phyloP scores from a whole-genome alignment of 1,284 basidiomycete genomes.

The Lentinula novae-zelandiae region DNA sequence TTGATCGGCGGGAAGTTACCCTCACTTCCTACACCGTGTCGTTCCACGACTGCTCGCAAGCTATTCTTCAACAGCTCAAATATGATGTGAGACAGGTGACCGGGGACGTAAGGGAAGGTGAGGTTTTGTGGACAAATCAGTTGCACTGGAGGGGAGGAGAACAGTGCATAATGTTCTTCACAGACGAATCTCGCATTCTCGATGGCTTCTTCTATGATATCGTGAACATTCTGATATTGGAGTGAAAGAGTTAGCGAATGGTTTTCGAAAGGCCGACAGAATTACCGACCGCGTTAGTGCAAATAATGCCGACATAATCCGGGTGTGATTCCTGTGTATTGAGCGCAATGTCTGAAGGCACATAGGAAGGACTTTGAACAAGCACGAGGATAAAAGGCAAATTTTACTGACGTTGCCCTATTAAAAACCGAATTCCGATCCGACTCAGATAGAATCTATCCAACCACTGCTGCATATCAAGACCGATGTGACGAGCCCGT shows the following conservation, averaged over 20 bases:
- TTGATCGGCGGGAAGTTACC: conserved; percentile 91
- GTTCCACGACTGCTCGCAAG: conserved; percentile 93
- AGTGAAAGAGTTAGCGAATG: not conserved
- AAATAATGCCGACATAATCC: conserved; percentile 98
- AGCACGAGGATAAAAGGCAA: not conserved
- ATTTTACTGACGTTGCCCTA: conserved; percentile 76
- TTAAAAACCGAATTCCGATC: conserved; percentile 94
- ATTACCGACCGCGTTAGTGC: conserved; percentile 78
- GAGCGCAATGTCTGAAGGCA: conserved; percentile 75
- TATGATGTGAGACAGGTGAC: conserved; percentile 93
- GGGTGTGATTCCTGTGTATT: conserved; percentile 87
- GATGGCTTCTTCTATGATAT: conserved; percentile 97
- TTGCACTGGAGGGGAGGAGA: conserved; percentile 95
- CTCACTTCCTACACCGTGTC: conserved; percentile 70
- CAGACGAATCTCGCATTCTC: conserved; percentile 98
- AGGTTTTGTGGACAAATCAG: conserved; percentile 91
- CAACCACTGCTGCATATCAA: conserved; percentile 93
- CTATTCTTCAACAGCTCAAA: conserved; percentile 99
- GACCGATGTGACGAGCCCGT: conserved; percentile 66
- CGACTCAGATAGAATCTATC: conserved; percentile 98
- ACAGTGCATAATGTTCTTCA: conserved; percentile 96
- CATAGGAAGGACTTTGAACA: not conserved
- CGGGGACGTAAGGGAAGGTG: conserved; percentile 94
- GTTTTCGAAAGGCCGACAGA: conserved; percentile 4
- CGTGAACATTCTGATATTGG: conserved; percentile 75